phyloP scores from a whole-genome alignment of 495 filamentous ascomycete genomes.

The Podospora didyma region DNA sequence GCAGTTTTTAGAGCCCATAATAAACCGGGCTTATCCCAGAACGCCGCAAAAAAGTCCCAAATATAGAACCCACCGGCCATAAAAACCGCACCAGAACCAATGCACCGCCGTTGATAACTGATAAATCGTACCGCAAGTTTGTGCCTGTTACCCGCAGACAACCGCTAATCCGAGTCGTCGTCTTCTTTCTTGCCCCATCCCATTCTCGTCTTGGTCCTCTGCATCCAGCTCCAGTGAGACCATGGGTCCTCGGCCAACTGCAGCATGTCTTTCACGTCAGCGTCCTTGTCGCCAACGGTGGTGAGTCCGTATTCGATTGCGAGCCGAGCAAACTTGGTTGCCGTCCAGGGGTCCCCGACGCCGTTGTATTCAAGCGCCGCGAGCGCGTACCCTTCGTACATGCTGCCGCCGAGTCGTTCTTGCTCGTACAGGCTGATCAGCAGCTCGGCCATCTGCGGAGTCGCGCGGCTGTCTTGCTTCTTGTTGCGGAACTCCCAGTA shows the following conservation, averaged over 20 bases:
- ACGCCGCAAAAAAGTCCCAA: too few species aligned
- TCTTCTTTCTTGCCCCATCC: conserved; percentile 16
- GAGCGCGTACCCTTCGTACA: conserved; percentile 35
- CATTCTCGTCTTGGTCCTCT: conserved; percentile 14
- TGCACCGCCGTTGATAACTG: too few species aligned
- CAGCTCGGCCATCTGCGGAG: conserved; percentile 32
- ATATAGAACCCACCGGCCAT: too few species aligned
- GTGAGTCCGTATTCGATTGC: conserved; percentile 31
- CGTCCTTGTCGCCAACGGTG: conserved; percentile 29
- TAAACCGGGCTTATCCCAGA: too few species aligned
- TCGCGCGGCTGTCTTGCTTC: conserved; percentile 19
- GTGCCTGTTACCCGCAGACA: too few species aligned
- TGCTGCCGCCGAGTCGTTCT: conserved; percentile 30
- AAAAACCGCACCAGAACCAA: too few species aligned
- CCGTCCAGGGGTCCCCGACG: conserved; percentile 32
- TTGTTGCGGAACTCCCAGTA: conserved; percentile 25
- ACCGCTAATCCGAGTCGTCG: conserved; percentile 3
- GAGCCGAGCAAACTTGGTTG: conserved; percentile 31
- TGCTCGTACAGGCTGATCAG: conserved; percentile 33
- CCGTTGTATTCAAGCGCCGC: conserved; percentile 39
- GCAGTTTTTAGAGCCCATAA: too few species aligned
- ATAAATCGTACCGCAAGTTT: too few species aligned
- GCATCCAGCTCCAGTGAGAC: conserved; percentile 34
- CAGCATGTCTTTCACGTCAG: conserved; percentile 30
- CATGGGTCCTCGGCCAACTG: conserved; percentile 25